phyloP scores from a whole-genome alignment of 169 alveolate species.

The Plasmodium coatneyi region DNA sequence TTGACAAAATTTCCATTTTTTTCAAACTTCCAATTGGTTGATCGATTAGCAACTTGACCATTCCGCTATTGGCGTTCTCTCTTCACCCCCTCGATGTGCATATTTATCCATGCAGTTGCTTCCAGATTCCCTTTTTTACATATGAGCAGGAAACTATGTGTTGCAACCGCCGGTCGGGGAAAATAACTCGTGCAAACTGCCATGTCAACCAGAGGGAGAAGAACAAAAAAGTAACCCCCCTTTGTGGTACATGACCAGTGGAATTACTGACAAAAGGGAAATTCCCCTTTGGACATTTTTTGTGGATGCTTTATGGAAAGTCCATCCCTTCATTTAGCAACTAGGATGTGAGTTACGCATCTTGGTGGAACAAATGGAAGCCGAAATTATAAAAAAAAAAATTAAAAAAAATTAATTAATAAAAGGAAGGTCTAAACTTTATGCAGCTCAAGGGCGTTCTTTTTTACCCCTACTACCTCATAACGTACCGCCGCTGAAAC shows the following conservation, averaged over 20 bases:
- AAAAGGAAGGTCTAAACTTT: background rate
- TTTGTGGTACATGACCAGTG: background rate
- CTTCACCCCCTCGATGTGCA: background rate
- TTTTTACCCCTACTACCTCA: background rate
- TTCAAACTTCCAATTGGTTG: background rate
- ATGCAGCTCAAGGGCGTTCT: background rate
- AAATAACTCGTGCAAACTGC: background rate
- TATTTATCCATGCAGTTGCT: background rate
- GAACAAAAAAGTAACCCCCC: background rate
- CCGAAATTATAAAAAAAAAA: background rate
- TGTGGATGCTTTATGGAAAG: background rate
- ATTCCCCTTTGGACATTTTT: background rate
- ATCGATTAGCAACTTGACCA: background rate
- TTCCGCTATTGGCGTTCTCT: background rate
- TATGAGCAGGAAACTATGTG: background rate
- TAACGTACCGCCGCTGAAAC: slow-evolving; percentile 45
- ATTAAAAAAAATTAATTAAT: background rate
- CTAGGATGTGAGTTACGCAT: background rate
- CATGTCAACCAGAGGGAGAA: background rate
- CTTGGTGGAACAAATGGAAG: background rate
- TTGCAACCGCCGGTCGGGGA: background rate
- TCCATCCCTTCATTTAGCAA: background rate
- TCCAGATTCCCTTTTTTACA: background rate
- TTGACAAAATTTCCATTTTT: background rate
- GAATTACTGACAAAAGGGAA: background rate